A percentile compares a stretch with the other conserved stretches of the same genome.
Conservation (phyloP, 306 rosid species). For the Medicago ruthenica region DNA sequence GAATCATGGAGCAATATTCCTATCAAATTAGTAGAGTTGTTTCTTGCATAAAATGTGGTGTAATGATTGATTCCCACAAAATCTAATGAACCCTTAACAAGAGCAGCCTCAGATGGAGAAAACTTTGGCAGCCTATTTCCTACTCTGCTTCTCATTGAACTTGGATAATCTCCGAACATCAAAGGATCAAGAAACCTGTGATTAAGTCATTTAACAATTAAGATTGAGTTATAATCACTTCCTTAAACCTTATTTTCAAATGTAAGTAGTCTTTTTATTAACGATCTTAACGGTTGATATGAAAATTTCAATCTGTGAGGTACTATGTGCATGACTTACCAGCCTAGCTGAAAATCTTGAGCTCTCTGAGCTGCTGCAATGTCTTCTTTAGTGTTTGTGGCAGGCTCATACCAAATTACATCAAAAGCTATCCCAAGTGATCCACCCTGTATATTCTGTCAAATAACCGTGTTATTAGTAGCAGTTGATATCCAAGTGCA, state of each 20-base stretch:
- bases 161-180: constrained; percentile 88
- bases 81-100: constrained; percentile 81
- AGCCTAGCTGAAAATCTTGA: constrained; percentile 96
- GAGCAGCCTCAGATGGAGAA: constrained; percentile 58
- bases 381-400: constrained; percentile 64
- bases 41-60: constrained; percentile 73
- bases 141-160: constrained; percentile 79
- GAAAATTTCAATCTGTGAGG: background rate
- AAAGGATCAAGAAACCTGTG: constrained; percentile 91
- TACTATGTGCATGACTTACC: constrained; percentile 57
- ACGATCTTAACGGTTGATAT: background rate
- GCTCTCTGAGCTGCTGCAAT: constrained; percentile 84
- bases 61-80: constrained; percentile 96
- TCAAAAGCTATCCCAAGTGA: constrained; percentile 79
- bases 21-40: constrained; percentile 44
- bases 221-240: background rate
- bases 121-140: constrained; percentile 76
- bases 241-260: background rate
- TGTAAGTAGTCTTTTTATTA: background rate
- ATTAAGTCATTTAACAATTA: constrained; percentile 2
- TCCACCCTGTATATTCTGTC: constrained; percentile 72
- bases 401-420: constrained; percentile 85
- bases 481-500: background rate
- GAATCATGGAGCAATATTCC: constrained; percentile 55
- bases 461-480: background rate